These are phyloP conservation scores for Coprinopsis cinerea DNA, from an alignment of 768 basidiomycete species.

Conservation along the genomic window DNA sequence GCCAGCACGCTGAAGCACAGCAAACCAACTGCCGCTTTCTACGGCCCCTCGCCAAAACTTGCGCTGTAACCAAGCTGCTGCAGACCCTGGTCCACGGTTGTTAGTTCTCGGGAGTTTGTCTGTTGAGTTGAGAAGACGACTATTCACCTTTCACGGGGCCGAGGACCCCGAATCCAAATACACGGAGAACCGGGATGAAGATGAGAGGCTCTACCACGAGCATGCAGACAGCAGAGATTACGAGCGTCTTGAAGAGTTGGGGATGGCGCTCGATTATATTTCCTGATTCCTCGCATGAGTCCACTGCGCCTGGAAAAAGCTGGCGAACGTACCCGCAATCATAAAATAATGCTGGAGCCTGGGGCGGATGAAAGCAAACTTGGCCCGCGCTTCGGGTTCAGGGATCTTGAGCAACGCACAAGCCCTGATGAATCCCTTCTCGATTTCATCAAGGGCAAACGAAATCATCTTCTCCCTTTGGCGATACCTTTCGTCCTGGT, in stretches of 20 bases:
- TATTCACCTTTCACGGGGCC: slow-evolving; percentile 27
- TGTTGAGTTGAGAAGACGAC: neutral
- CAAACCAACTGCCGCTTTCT: slow-evolving; percentile 27
- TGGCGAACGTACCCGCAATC: slow-evolving; percentile 6
- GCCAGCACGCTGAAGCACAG: slow-evolving; percentile 22
- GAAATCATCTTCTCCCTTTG: slow-evolving; percentile 4
- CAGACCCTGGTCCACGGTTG: slow-evolving; percentile 19
- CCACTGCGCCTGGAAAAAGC: neutral
- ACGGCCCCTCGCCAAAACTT: slow-evolving; percentile 27
- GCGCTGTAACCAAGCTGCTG: slow-evolving; percentile 30
- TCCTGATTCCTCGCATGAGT: slow-evolving; percentile 17
- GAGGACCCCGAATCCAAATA: slow-evolving; percentile 30
- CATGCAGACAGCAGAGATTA: slow-evolving; percentile 22
- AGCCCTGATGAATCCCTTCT: slow-evolving; percentile 1
- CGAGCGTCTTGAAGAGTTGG: slow-evolving; percentile 14
- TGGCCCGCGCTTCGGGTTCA: slow-evolving; percentile 4
- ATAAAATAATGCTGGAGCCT: slow-evolving; percentile 1
- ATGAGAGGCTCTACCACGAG: slow-evolving; percentile 23
- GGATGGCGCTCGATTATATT: slow-evolving; percentile 33
- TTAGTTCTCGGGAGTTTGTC: neutral
- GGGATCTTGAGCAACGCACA: slow-evolving; percentile 4
- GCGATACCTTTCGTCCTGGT: slow-evolving; percentile 8
- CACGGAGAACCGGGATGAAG: slow-evolving; percentile 22
- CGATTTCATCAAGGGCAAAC: slow-evolving; percentile 3
- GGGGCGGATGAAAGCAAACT: neutral